Evolutionary conservation across 495 filamentous ascomycete genomes (phyloP).

Genomic region (Penicilliopsis zonata): DNA sequence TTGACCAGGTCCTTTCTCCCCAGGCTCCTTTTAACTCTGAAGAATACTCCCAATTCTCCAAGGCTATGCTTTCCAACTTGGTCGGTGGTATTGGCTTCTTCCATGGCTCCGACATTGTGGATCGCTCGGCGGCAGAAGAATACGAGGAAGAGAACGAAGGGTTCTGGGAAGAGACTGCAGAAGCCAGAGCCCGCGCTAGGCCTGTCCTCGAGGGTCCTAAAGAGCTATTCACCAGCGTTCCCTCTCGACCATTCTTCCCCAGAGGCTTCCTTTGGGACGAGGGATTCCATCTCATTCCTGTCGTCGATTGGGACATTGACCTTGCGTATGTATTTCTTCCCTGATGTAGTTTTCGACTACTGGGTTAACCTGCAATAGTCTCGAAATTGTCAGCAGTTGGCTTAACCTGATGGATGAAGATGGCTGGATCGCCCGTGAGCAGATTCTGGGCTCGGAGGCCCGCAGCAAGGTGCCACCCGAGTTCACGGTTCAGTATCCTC

Average conservation of each 20-base stretch:
- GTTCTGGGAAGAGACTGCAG: slow-evolving; percentile 87
- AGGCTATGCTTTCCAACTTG: slow-evolving; percentile 87
- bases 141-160: slow-evolving; percentile 96
- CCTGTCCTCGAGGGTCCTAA: slow-evolving; percentile 67
- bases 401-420: slow-evolving; percentile 92
- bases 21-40: slow-evolving; percentile 61
- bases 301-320: slow-evolving; percentile 88
- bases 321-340: slow-evolving; percentile 44
- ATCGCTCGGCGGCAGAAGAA: slow-evolving; percentile 78
- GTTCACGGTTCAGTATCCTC: slow-evolving; percentile 93
- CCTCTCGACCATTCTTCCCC: slow-evolving; percentile 91
- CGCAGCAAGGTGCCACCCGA: slow-evolving; percentile 91
- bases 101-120: slow-evolving; percentile 73
- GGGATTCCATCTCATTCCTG: slow-evolving; percentile 87
- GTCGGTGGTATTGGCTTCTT: slow-evolving; percentile 95
- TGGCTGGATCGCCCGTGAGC: slow-evolving; percentile 95
- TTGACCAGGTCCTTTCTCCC: slow-evolving; percentile 59
- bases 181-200: slow-evolving; percentile 53
- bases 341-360: slow-evolving; percentile 3
- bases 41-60: slow-evolving; percentile 69
- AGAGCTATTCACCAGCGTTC: slow-evolving; percentile 86
- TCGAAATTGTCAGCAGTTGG: slow-evolving; percentile 93
- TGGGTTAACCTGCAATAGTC: slow-evolving; percentile 19
- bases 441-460: slow-evolving; percentile 89
- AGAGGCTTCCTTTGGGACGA: slow-evolving; percentile 97